phyloP scores from a whole-genome alignment of 768 basidiomycete genomes.

The Mycena venus region DNA sequence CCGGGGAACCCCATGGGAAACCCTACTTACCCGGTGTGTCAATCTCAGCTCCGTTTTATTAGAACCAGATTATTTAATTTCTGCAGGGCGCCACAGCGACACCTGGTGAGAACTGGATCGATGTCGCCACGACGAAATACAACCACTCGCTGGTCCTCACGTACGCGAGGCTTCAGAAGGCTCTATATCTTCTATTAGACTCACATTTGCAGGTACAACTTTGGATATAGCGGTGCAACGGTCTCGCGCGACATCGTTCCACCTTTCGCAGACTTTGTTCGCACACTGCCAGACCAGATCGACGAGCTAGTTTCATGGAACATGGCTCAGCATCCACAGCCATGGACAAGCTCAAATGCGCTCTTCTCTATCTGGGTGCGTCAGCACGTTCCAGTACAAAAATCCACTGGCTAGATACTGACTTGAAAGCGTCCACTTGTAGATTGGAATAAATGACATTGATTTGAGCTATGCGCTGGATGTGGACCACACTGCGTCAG shows the following conservation, averaged over 20 bases:
- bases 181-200: neutral
- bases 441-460: constrained; percentile 64
- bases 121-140: constrained; percentile 47
- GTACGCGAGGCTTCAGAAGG: constrained; percentile 36
- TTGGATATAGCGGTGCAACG: constrained; percentile 53
- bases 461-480: constrained; percentile 47
- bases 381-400: neutral
- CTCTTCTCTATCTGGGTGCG: constrained; percentile 55
- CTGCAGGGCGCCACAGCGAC: constrained; percentile 47
- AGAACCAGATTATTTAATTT: neutral
- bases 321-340: constrained; percentile 43
- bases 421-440: neutral
- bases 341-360: constrained; percentile 54
- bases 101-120: constrained; percentile 56
- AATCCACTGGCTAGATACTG: neutral
- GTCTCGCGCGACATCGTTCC: constrained; percentile 52
- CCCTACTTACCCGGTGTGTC: constrained; percentile 46
- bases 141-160: constrained; percentile 53
- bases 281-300: constrained; percentile 56
- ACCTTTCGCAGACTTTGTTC: constrained; percentile 49
- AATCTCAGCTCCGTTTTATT: neutral
- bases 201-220: constrained; percentile 39
- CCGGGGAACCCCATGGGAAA: constrained; percentile 52
- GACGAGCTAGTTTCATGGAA: constrained; percentile 49
- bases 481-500: constrained; percentile 41